These are phyloP conservation scores for Talaromyces marneffei DNA, from an alignment of 2,329 filamentous ascomycete genomes.

Conservation along the genomic window DNA sequence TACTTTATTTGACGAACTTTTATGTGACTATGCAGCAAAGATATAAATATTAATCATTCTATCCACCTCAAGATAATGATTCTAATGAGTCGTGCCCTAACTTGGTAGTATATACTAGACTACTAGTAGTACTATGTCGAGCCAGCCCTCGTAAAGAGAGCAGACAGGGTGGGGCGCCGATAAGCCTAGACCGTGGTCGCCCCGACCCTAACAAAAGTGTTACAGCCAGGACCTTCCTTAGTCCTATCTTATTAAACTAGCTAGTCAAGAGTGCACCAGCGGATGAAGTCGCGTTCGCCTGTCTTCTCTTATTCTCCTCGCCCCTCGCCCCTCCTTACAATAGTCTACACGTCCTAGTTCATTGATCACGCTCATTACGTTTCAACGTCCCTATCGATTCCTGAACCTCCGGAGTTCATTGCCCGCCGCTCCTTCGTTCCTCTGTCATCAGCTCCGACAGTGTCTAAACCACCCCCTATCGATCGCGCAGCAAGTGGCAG, in stretches of 20 bases:
- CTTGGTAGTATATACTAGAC: too few relatives aligned
- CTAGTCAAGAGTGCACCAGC: not conserved
- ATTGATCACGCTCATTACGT: not conserved
- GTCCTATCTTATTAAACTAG: not conserved
- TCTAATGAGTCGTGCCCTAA: not conserved
- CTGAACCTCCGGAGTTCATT: not conserved
- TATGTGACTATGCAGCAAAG: not conserved
- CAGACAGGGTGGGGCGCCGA: not conserved
- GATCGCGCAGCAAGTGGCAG: not conserved
- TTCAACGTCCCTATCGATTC: not conserved
- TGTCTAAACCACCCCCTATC: not conserved
- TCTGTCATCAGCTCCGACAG: not conserved
- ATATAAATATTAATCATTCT: not conserved
- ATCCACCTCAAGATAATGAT: not conserved
- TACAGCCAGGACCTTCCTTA: not conserved
- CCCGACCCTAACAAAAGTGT: not conserved
- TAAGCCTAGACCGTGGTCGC: conserved; percentile 3
- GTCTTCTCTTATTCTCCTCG: not conserved
- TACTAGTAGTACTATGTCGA: not conserved
- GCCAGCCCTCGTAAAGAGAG: not conserved
- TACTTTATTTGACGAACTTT: not conserved
- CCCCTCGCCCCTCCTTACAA: not conserved
- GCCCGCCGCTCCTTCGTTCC: not conserved
- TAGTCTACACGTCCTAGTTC: too few relatives aligned
- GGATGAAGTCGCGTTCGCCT: not conserved